Conservation (phyloP, 208 protist species). For the Wallacemonas sp. region DNA sequence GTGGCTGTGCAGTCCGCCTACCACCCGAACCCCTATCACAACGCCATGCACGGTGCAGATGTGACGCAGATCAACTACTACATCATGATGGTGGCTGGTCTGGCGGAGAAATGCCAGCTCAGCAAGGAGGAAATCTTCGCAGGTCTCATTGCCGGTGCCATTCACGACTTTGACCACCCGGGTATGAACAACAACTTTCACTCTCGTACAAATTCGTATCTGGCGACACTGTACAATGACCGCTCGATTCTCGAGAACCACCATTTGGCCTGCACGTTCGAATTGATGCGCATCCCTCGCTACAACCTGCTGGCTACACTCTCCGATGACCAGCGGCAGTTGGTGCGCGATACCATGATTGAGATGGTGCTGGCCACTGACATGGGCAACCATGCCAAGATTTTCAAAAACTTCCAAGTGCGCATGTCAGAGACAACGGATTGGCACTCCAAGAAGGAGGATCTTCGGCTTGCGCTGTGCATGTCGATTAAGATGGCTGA, state of each 20-base stretch:
- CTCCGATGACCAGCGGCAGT: conserved; percentile 63
- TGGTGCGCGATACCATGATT: conserved; percentile 90
- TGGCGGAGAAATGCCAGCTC: conserved; percentile 67
- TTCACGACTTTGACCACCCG: conserved; percentile 97
- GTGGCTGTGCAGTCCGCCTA: conserved; percentile 84
- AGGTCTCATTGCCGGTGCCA: conserved; percentile 80
- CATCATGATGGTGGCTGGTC: conserved; percentile 84
- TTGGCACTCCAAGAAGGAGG: conserved; percentile 77
- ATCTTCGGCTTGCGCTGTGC: conserved; percentile 85
- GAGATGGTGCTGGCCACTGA: conserved; percentile 94
- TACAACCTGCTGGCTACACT: conserved; percentile 89
- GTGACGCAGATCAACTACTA: conserved; percentile 94
- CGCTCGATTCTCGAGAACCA: conserved; percentile 94
- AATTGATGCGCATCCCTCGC: conserved; percentile 70
- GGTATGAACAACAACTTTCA: conserved; percentile 97
- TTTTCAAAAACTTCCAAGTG: conserved; percentile 83
- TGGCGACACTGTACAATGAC: conserved; percentile 95
- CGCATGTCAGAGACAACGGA: conserved; percentile 75
- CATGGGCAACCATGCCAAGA: conserved; percentile 91
- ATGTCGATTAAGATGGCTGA: conserved; percentile 96
- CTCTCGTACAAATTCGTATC: conserved; percentile 85
- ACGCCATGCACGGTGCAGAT: conserved; percentile 92
- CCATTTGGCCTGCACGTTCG: conserved; percentile 89
- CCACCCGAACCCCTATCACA: conserved; percentile 93
- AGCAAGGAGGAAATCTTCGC: conserved; percentile 92